Conservation (phyloP, 2,329 filamentous ascomycete species). For the Colletotrichum endophyticum region DNA sequence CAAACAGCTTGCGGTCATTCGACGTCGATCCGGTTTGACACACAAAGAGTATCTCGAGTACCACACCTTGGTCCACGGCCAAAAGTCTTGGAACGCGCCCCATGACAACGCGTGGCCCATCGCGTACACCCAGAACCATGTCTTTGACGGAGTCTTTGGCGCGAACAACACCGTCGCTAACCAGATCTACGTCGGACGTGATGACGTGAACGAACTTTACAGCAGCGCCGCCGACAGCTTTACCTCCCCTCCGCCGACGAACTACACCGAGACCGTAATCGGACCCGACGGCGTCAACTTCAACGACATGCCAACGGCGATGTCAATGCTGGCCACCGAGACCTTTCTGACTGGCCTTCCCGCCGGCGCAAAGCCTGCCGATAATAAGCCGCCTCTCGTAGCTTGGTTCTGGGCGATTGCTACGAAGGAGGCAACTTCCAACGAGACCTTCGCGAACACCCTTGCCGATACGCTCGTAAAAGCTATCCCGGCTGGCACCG, state of each 20-base stretch:
- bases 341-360: neutral
- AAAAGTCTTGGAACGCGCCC: neutral
- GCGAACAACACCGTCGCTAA: slow-evolving; percentile 1
- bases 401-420: slow-evolving; percentile 5
- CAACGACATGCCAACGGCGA: neutral
- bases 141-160: slow-evolving; percentile 6
- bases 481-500: neutral
- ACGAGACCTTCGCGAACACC: slow-evolving; percentile 1
- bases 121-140: neutral
- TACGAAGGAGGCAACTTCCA: neutral
- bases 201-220: neutral
- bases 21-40: neutral
- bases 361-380: neutral
- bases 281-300: slow-evolving; percentile 4
- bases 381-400: neutral
- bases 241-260: neutral
- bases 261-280: neutral
- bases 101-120: neutral
- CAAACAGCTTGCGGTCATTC: neutral
- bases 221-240: neutral
- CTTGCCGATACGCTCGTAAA: neutral
- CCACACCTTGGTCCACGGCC: neutral
- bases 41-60: slow-evolving; percentile 1
- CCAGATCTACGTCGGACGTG: slow-evolving; percentile 1
- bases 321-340: neutral